Evolutionary conservation across 2,329 filamentous ascomycete species (phyloP), one percentile per base, ranked within the genome.

Genomic region (Talaromyces sp.): DNA sequence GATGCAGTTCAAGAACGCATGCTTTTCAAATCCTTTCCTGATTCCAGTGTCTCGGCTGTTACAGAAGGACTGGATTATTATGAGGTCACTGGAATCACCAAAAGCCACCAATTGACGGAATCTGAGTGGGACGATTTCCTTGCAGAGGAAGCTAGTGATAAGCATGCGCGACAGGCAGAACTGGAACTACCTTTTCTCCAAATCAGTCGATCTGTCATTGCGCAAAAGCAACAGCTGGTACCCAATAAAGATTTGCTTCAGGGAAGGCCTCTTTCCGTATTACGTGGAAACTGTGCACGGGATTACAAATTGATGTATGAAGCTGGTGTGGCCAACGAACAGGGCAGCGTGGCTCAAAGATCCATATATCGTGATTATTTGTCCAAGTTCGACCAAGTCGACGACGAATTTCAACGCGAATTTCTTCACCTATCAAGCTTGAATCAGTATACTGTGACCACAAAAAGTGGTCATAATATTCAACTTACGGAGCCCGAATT

Each of bases 1-100:
- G 49, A 51, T 20, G 24, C 49, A 17, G 49, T 51, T 8, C 49
- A 51, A n/a, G 49, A 51, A 14, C 49, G 42, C 8, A 51, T 51
- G 49, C 42, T 33, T 8, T 51, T 51, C 36, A 42, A 51, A 35
- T 35, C 35, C 9, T 46, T 22, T 35, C 49, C 49, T 7, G 49
- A 51, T 42, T 42, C 49, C n/a, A 33, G 42, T n/a, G 40, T 47
- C 19, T 16, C 30, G 17, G 49, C 49, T 10, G 36, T 47, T 19
- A 47, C 43, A 4, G 49, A 39, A 19, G 49, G 43, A 11, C 19
- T 51, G 14, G 42, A 51, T 19, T 51, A 51, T 19, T 40, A 32
- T 16, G 43, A 51, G 11, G 49, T 51, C 14, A 27, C 35, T 19
- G 49, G 42, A 9, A n/a, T 51, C 13, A 33, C 49, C 13, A 22